A percentile compares a stretch with the other conserved stretches of the same genome.
phyloP scores from a whole-genome alignment of 2,329 filamentous ascomycete species.

The Colletotrichum orbiculare region DNA sequence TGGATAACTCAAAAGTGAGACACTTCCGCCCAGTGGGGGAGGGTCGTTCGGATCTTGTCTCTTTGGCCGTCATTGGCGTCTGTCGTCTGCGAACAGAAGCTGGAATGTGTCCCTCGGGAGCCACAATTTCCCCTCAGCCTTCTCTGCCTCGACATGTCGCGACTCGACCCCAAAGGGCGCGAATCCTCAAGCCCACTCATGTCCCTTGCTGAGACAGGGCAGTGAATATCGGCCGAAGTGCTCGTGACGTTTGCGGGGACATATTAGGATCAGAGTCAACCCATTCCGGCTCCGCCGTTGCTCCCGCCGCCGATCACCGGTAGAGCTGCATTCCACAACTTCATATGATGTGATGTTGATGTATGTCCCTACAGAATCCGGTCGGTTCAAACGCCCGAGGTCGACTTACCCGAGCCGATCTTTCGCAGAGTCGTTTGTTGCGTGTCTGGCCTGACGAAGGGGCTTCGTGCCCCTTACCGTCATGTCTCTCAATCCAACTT shows the following conservation, averaged over 20 bases:
- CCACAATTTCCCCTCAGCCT: conserved; percentile 7
- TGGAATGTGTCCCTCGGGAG: conserved; percentile 6
- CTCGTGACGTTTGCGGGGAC: conserved; percentile 31
- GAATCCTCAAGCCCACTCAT: conserved; percentile 5
- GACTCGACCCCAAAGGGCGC: not conserved
- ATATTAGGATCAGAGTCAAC: conserved; percentile 14
- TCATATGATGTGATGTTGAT: conserved; percentile 6
- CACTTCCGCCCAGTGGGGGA: conserved; percentile 6
- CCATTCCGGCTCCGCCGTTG: conserved; percentile 28
- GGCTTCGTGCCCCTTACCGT: no score
- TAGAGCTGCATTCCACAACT: conserved; percentile 5
- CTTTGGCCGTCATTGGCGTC: conserved; percentile 12
- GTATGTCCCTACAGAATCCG: conserved; percentile 1
- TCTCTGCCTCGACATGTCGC: conserved; percentile 11
- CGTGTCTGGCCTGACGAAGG: no score
- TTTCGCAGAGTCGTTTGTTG: no score
- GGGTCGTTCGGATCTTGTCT: conserved; percentile 19
- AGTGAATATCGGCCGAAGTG: conserved; percentile 23
- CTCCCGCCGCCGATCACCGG: conserved; percentile 32
- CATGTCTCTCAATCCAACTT: no score
- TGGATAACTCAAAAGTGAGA: conserved; percentile 25
- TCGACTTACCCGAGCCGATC: no score
- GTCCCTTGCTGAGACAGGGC: conserved; percentile 12
- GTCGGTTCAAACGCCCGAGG: not conserved
- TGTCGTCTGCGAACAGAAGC: conserved; percentile 31